Evolutionary conservation across 495 filamentous ascomycete genomes (phyloP), one percentile per base, ranked within the genome.

Genomic region (Penicillium roqueforti): DNA sequence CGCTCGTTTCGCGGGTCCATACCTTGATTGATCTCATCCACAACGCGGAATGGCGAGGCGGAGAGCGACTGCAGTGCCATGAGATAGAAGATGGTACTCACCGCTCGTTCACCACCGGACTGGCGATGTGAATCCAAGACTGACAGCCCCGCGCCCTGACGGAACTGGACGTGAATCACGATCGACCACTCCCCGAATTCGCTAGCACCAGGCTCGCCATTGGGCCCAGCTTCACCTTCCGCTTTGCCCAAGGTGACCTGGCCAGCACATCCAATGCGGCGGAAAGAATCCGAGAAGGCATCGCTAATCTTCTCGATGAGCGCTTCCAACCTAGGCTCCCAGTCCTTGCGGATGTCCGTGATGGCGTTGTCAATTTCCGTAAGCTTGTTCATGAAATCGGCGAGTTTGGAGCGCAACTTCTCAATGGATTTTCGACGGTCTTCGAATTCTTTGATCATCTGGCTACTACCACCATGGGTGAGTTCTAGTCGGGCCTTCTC

Each of bases 1-100:
- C 93, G 84, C 74, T 98, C 93, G 71, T 98, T 98, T 40, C 95
- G 83, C 20, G 95, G 92, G 71, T 98, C 93, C 93, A 98, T 98
- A 55, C 93, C 93, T 75, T 98, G 93, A 62, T 98, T 98, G 75
- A 98, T 98, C 72, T 98, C 93, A 73, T 98, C 93, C 50, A 99
- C 93, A 37, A 97, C 93, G 49, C 93, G 91, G 85, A 99, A 99
- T n/a, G 93, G 93, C 2, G 90, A 88, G 57, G 89, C 89, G 3
- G 93, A 92, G 59, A 97, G 85, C 16, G 88, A 87, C 68, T 99
- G 93, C 8, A 99, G 81, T 1, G 95, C 89, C 92, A 99, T 97
- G 56, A 99, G 89, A 71, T 97, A 99, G 80, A 97, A 99, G 66
- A 99, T 96, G 2, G 93, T 99, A 28, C 88, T 92, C 29, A 99